A percentile compares a stretch with the other conserved stretches of the same genome.
phyloP scores from a whole-genome alignment of 1,284 basidiomycete species.

The Ganoderma multipileum region DNA sequence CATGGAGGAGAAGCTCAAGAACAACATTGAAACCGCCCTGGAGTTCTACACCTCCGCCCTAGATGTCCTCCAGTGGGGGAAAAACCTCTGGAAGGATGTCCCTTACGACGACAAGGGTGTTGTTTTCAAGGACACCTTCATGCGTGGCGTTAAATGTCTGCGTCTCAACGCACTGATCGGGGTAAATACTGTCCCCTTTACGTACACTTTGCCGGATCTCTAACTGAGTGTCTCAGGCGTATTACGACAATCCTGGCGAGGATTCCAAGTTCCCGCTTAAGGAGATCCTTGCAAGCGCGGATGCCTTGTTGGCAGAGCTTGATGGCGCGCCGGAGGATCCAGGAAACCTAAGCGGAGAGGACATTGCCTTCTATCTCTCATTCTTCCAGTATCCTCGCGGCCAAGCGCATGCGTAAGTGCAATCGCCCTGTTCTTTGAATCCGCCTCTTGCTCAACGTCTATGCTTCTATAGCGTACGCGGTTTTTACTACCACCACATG shows the following conservation, averaged over 20 bases:
- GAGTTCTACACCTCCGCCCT: slow-evolving; percentile 38
- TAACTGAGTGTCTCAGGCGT: slow-evolving; percentile 18
- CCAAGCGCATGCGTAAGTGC: slow-evolving; percentile 45
- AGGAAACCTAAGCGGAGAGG: slow-evolving; percentile 4
- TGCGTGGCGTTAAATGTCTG: slow-evolving; percentile 41
- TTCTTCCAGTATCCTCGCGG: slow-evolving; percentile 47
- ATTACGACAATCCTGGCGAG: slow-evolving; percentile 16
- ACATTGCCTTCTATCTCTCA: slow-evolving; percentile 39
- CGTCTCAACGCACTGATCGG: slow-evolving; percentile 42
- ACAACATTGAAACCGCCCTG: slow-evolving; percentile 20
- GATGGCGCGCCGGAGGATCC: slow-evolving; percentile 20
- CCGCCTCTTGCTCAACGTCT: not conserved
- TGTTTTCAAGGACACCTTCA: slow-evolving; percentile 43
- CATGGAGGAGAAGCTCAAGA: slow-evolving; percentile 32
- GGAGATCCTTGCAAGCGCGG: slow-evolving; percentile 38
- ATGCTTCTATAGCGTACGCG: slow-evolving; percentile 37
- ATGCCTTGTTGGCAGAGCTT: slow-evolving; percentile 39
- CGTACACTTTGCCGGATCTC: not conserved
- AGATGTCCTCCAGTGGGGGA: slow-evolving; percentile 50
- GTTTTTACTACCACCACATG: slow-evolving; percentile 42
- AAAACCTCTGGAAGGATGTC: slow-evolving; percentile 43
- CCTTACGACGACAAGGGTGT: slow-evolving; percentile 37
- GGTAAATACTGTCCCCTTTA: slow-evolving; percentile 29
- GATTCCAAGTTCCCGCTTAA: slow-evolving; percentile 33
- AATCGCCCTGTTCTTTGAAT: not conserved